Evolutionary conservation across 257 asterid species (phyloP).

Genomic region (Euphrasia confusa): DNA sequence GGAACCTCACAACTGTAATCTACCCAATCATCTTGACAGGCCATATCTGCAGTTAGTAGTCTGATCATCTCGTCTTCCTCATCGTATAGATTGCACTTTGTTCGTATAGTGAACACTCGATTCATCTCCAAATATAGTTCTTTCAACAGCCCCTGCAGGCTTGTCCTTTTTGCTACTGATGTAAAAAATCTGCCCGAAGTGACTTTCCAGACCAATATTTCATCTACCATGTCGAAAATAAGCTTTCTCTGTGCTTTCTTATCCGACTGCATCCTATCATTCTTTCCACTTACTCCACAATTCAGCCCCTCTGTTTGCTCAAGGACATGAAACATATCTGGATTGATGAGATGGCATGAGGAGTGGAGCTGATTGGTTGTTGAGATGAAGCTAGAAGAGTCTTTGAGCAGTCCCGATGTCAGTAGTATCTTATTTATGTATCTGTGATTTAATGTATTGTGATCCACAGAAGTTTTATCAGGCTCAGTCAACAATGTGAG

Average conservation of each 20-base stretch:
- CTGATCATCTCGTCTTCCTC: constrained; percentile 43
- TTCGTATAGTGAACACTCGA: constrained; percentile 32
- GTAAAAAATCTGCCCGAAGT: constrained; percentile 38
- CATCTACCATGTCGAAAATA: constrained; percentile 68
- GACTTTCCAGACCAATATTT: constrained; percentile 51
- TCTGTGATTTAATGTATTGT: constrained; percentile 38
- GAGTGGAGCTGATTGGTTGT: constrained; percentile 45
- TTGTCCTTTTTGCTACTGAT: constrained; percentile 28
- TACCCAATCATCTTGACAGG: constrained; percentile 59
- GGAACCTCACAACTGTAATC: constrained; percentile 48
- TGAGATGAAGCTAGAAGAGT: constrained; percentile 33
- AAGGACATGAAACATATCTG: constrained; percentile 60
- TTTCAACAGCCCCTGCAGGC: constrained; percentile 50
- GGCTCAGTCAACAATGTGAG: constrained; percentile 36
- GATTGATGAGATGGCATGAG: constrained; percentile 56
- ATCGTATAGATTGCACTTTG: constrained; percentile 38
- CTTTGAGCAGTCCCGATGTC: constrained; percentile 65
- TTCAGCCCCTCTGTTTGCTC: constrained; percentile 51
- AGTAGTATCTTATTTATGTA: constrained; percentile 54
- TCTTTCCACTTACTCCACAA: constrained; percentile 18
- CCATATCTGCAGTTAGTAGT: constrained; percentile 53
- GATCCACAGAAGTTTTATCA: constrained; percentile 32
- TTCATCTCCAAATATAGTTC: constrained; percentile 61
- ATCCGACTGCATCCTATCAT: constrained; percentile 24
- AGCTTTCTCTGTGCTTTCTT: constrained; percentile 58